Evolutionary conservation across 345 rosid species (phyloP), one percentile per base, ranked within the genome.

Genomic region (Combretum micranthum): DNA sequence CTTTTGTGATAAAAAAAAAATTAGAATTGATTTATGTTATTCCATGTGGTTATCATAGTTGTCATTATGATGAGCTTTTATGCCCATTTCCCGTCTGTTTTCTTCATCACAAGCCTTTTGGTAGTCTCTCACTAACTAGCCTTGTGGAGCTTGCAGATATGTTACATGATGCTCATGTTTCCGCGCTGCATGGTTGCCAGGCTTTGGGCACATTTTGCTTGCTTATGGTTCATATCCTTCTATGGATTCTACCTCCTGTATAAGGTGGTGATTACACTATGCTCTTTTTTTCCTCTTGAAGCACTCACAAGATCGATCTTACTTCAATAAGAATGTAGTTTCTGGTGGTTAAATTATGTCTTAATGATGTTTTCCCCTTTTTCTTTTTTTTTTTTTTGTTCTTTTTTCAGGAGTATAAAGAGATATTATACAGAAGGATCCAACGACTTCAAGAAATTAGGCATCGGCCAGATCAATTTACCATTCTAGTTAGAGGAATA

Each of bases 191-290:
- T 20, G 53, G 47, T 65, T 44, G 44, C 7, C 73, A 92, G 98
- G 88, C 85, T 92, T 45, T 92, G 97, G 98, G 89, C 84, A 68
- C 97, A 92, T 73, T 84, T 92, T 70, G 52, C 77, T 21, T 84
- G 95, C 80, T 70, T 86, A 80, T 92, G 93, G 73, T 59, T 84
- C 55, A 75, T 92, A 74, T 81, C 98, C 53, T 64, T 85, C 59
- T 83, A 78, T 70, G 96, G 84, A 60, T 62, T 83, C 47, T 77
- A 67, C 79, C 78, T 88, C 43, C 50, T 84, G 69, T 69, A 83
- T 66, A 83, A 75, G 96, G 94, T 92, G 66, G 63, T 32, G 6
- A 32, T 32, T 2, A 32, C 67, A 13, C 69, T 55, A 23, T 23
- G 17, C 12, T 59, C 15, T 9, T 11, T 45, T 47, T 20, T 3